Conservation (phyloP, 1,284 basidiomycete species). For the Boletus sp. region DNA sequence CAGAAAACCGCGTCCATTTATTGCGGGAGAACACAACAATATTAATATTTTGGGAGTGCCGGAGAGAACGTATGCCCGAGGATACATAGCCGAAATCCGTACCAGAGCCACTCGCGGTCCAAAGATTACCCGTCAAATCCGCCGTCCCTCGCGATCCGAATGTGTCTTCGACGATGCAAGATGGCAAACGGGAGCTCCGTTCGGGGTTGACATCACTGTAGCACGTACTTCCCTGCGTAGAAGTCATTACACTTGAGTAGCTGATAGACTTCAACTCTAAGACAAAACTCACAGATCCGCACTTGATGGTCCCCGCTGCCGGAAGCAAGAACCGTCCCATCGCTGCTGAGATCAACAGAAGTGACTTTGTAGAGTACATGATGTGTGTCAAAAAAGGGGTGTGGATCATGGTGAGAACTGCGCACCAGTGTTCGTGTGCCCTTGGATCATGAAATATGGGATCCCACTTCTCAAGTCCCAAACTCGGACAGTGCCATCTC, state of each 20-base stretch:
- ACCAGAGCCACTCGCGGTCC: conserved; percentile 3
- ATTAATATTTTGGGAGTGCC: background rate
- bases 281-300: conserved; percentile 57
- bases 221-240: conserved; percentile 27
- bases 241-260: conserved; percentile 13
- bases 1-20: background rate
- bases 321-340: conserved; percentile 73
- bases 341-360: conserved; percentile 80
- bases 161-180: background rate
- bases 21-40: background rate
- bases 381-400: conserved; percentile 11
- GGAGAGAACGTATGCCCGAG: background rate
- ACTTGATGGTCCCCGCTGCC: conserved; percentile 87
- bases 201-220: conserved; percentile 21
- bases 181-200: background rate
- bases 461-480: conserved; percentile 32
- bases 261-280: conserved; percentile 22
- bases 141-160: conserved; percentile 9
- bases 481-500: conserved; percentile 33
- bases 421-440: conserved; percentile 35
- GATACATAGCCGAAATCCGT: conserved; percentile 1
- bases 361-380: conserved; percentile 53
- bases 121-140: conserved; percentile 1
- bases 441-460: conserved; percentile 35
- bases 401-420: conserved; percentile 24